Percentiles rank a stretch among this genome's conserved stretches.
phyloP scores from a whole-genome alignment of 2,329 filamentous ascomycete genomes.

The Bretziella fagacearum region DNA sequence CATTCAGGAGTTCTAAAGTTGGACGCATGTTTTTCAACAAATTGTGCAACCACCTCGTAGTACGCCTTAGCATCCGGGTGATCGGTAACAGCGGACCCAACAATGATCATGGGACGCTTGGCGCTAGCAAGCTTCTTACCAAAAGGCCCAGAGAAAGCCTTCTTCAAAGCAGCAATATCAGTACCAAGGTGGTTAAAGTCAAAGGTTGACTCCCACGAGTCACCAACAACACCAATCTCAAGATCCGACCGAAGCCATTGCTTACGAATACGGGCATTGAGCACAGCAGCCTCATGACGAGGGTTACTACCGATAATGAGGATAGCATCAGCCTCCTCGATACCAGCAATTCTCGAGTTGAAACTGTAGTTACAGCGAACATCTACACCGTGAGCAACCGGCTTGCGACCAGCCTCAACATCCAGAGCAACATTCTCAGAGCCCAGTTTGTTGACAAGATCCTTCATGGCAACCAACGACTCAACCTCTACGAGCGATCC shows the following conservation, averaged over 20 bases:
- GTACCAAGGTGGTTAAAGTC: conserved; percentile 82
- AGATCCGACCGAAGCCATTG: conserved; percentile 94
- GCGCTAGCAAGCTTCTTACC: conserved; percentile 81
- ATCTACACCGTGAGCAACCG: conserved; percentile 82
- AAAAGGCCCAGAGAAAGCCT: conserved; percentile 68
- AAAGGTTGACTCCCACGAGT: conserved; percentile 85
- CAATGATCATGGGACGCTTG: conserved; percentile 89
- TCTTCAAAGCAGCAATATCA: conserved; percentile 66
- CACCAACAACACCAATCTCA: conserved; percentile 78
- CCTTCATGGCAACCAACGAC: conserved; percentile 89
- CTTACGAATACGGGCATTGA: conserved; percentile 94
- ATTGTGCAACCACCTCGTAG: conserved; percentile 76
- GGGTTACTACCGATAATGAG: conserved; percentile 91
- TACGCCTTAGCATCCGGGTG: conserved; percentile 82
- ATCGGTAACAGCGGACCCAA: conserved; percentile 83
- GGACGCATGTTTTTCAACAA: conserved; percentile 81
- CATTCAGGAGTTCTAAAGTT: conserved; percentile 83
- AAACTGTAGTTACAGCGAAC: conserved; percentile 90
- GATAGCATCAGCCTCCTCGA: conserved; percentile 85
- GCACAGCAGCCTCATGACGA: conserved; percentile 80
- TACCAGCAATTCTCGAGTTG: conserved; percentile 86
- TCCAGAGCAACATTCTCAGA: conserved; percentile 93
- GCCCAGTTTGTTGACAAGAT: conserved; percentile 86
- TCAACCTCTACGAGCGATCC: conserved; percentile 86
- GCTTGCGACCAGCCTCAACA: conserved; percentile 65